phyloP scores from a whole-genome alignment of 2,329 filamentous ascomycete species.

The Rasamsonia emersonii region DNA sequence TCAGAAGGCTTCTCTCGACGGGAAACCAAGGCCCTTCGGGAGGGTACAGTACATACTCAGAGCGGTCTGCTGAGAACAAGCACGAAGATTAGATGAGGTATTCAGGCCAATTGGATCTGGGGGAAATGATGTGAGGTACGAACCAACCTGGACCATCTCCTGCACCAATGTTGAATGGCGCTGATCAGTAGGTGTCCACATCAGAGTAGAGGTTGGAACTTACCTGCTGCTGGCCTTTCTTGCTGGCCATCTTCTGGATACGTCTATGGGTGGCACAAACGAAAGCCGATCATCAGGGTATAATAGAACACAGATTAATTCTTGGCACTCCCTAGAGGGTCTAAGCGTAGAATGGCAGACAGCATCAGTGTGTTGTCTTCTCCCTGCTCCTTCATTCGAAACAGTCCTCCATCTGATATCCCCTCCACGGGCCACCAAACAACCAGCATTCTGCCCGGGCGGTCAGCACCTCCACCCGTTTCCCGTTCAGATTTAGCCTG shows the following conservation, averaged over 20 bases:
- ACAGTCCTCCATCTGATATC: too few species aligned
- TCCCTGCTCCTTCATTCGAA: too few species aligned
- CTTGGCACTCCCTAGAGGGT: too few species aligned
- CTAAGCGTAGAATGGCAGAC: too few species aligned
- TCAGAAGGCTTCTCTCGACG: conserved; percentile 5
- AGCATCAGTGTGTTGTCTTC: too few species aligned
- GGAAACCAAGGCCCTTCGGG: conserved; percentile 1
- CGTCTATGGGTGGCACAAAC: too few species aligned
- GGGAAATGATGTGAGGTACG: conserved; percentile 37
- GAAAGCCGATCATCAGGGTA: too few species aligned
- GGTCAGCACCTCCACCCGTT: too few species aligned
- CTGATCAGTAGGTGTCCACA: conserved; percentile 1
- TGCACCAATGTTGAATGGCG: conserved; percentile 30
- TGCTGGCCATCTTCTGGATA: conserved; percentile 30
- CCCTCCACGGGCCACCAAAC: too few species aligned
- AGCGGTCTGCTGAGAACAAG: conserved; percentile 23
- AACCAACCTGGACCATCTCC: conserved; percentile 99
- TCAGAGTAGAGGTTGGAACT: conserved; percentile 18
- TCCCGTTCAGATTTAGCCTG: too few species aligned
- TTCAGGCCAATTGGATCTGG: conserved; percentile 8
- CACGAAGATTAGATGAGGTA: conserved; percentile 17
- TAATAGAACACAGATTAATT: too few species aligned
- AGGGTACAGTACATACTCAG: conserved; percentile 24
- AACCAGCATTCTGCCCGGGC: too few species aligned
- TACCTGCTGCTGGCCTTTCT: conserved; percentile 64